A percentile compares a stretch with the other conserved stretches of the same genome.
These are phyloP conservation scores for Phytophthora fragariae DNA, from an alignment of 352 stramenopile genomes.

Conservation along the genomic window DNA sequence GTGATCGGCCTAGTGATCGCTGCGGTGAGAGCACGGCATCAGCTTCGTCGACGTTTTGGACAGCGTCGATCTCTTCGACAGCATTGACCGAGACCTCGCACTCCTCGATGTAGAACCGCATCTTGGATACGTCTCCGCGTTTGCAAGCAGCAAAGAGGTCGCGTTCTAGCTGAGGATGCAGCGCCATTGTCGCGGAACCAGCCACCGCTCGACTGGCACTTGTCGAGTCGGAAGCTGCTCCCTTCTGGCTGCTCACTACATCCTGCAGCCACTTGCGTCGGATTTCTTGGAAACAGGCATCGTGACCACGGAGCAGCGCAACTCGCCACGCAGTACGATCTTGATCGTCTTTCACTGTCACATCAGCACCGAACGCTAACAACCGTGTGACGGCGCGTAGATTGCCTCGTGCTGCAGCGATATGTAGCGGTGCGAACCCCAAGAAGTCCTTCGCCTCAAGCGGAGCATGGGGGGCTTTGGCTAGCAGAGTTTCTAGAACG, in stretches of 20 bases:
- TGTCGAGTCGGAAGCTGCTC: constrained; percentile 8
- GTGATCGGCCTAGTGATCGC: constrained; percentile 11
- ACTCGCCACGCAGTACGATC: constrained; percentile 70
- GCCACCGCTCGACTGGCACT: constrained; percentile 3
- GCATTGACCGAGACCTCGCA: constrained; percentile 48
- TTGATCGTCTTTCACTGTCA: constrained; percentile 48
- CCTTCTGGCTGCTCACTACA: constrained; percentile 27
- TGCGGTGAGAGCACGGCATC: neutral
- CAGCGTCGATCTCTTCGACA: constrained; percentile 20
- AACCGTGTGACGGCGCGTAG: constrained; percentile 48
- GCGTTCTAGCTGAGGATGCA: constrained; percentile 50
- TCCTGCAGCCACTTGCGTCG: constrained; percentile 65
- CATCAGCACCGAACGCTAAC: constrained; percentile 57
- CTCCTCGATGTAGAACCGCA: constrained; percentile 51
- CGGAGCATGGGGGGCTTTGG: constrained; percentile 37
- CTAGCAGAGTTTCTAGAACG: constrained; percentile 44
- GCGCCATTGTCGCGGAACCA: constrained; percentile 13
- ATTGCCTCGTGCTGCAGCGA: constrained; percentile 58
- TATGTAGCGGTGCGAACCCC: constrained; percentile 67
- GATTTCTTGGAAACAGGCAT: constrained; percentile 73
- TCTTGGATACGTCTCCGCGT: constrained; percentile 30
- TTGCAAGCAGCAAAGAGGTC: constrained; percentile 39
- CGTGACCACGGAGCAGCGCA: constrained; percentile 56
- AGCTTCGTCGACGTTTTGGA: constrained; percentile 1
- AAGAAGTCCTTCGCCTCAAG: constrained; percentile 63